These are phyloP conservation scores for Xerocomellus chrysenteron DNA, from an alignment of 768 basidiomycete genomes.

Conservation along the genomic window DNA sequence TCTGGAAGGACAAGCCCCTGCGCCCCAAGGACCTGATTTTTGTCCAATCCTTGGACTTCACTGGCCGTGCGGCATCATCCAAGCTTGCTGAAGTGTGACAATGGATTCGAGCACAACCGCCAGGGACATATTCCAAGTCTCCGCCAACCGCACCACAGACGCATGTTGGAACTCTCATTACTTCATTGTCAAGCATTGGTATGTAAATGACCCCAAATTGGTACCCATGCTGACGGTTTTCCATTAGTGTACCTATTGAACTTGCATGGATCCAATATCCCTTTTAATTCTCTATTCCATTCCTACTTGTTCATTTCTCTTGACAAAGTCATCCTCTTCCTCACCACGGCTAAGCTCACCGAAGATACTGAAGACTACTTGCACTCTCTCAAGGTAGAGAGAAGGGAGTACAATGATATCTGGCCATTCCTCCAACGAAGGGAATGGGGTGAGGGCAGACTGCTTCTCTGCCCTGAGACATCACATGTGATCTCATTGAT, in stretches of 20 bases:
- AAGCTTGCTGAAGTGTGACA: conserved; percentile 72
- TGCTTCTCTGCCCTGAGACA: conserved; percentile 70
- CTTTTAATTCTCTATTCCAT: conserved; percentile 90
- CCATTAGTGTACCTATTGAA: conserved; percentile 80
- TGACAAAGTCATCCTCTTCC: conserved; percentile 66
- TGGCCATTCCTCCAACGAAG: conserved; percentile 75
- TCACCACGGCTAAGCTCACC: conserved; percentile 66
- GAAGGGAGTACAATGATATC: conserved; percentile 70
- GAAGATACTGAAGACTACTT: conserved; percentile 60
- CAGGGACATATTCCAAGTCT: conserved; percentile 60
- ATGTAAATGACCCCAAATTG: conserved; percentile 20
- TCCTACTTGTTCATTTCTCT: conserved; percentile 77
- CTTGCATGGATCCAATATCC: conserved; percentile 85
- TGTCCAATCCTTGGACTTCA: conserved; percentile 71
- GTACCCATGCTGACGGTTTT: conserved; percentile 1
- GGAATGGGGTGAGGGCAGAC: conserved; percentile 80
- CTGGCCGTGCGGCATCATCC: conserved; percentile 59
- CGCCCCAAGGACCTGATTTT: conserved; percentile 66
- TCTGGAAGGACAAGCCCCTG: conserved; percentile 76
- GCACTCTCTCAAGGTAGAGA: conserved; percentile 52
- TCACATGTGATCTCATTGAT: conserved; percentile 84
- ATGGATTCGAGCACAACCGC: conserved; percentile 65
- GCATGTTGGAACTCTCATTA: conserved; percentile 66
- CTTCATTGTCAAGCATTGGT: conserved; percentile 72
- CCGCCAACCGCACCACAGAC: conserved; percentile 59